These are phyloP conservation scores for Naganishia albida DNA, from an alignment of 1,284 basidiomycete species.

Conservation along the genomic window DNA sequence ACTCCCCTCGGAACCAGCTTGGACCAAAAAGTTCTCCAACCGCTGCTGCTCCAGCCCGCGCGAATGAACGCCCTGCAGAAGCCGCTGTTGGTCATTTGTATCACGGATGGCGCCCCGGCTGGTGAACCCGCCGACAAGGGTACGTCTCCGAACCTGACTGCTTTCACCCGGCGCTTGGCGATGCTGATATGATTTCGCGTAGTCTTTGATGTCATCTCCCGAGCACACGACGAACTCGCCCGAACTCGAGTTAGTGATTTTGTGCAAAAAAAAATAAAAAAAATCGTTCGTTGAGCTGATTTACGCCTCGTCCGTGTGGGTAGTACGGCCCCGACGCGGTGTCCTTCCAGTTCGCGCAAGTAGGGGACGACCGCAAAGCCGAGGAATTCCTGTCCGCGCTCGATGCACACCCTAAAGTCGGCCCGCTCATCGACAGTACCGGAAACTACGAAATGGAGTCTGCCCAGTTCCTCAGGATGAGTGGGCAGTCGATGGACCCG, in stretches of 20 bases:
- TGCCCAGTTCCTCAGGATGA: constrained; percentile 22
- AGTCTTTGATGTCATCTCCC: constrained; percentile 29
- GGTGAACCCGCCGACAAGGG: constrained; percentile 31
- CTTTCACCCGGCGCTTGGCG: too few species aligned
- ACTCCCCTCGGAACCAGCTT: constrained; percentile 55
- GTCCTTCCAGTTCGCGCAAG: constrained; percentile 47
- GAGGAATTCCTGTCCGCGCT: constrained; percentile 55
- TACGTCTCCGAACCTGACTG: too few species aligned
- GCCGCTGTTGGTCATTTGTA: constrained; percentile 54
- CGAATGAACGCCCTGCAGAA: constrained; percentile 51
- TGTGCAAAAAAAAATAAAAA: too few species aligned
- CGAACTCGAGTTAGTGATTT: constrained; percentile 19
- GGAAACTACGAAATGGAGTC: constrained; percentile 35
- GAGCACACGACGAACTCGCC: constrained; percentile 26
- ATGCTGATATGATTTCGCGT: background rate
- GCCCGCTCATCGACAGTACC: constrained; percentile 37
- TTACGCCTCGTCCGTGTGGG: too few species aligned
- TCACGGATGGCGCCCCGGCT: constrained; percentile 49
- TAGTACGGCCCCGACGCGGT: constrained; percentile 43
- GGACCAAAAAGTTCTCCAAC: constrained; percentile 55
- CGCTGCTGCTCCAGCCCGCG: constrained; percentile 55
- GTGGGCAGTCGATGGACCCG: constrained; percentile 19
- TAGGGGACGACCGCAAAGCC: constrained; percentile 55
- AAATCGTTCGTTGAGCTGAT: background rate
- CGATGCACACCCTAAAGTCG: constrained; percentile 55